Percentiles rank a stretch among this genome's conserved stretches.
Conservation (phyloP, 2,329 filamentous ascomycete species). For the Aspergillus fructus region DNA sequence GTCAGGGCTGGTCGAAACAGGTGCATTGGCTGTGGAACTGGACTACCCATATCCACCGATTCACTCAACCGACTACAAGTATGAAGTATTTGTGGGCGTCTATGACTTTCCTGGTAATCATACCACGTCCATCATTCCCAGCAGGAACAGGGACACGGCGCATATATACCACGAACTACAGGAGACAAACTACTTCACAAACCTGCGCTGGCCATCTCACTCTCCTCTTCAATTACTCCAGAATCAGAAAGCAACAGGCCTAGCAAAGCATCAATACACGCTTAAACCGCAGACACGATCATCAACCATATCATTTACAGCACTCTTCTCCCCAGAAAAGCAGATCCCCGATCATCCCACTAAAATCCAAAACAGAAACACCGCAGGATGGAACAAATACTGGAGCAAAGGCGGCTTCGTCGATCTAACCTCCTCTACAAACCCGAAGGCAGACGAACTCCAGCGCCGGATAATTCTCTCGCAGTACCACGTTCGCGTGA, state of each 20-base stretch:
- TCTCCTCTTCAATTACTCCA: neutral
- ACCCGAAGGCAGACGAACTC: constrained; percentile 14
- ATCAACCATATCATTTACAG: constrained; percentile 7
- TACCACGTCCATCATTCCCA: neutral
- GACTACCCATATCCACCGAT: constrained; percentile 17
- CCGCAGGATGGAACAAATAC: constrained; percentile 11
- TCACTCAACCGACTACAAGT: constrained; percentile 17
- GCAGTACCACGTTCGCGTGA: constrained; percentile 16
- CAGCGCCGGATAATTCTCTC: constrained; percentile 18
- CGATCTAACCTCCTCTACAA: constrained; percentile 11
- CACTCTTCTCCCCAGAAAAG: constrained; percentile 7
- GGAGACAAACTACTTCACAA: constrained; percentile 12
- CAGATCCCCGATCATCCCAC: neutral
- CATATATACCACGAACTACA: constrained; percentile 14
- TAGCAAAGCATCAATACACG: constrained; percentile 9
- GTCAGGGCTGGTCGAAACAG: neutral
- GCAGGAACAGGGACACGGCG: neutral
- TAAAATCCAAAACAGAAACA: neutral
- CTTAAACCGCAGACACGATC: neutral
- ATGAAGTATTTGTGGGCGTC: constrained; percentile 15
- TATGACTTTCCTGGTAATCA: constrained; percentile 15
- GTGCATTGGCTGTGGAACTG: constrained; percentile 11
- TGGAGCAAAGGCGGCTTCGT: constrained; percentile 16
- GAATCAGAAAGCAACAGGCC: neutral
- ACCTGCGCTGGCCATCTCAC: constrained; percentile 9